Base-by-base conservation (phyloP, 2,329 filamentous ascomycete genomes). In the Ophiosphaerella herpotricha region DNA sequence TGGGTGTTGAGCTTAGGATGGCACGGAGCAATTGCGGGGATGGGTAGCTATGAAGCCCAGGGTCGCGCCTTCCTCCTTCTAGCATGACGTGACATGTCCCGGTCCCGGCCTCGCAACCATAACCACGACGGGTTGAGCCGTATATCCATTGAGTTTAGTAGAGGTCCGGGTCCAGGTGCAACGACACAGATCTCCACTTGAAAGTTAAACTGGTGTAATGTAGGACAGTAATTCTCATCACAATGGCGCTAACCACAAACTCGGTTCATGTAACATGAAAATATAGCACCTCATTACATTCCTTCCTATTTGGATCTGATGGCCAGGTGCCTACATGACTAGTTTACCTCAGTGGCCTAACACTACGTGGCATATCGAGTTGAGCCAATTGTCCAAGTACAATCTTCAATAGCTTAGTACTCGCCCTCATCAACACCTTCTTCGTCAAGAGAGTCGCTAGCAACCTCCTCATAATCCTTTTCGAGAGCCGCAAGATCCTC, bases 401-500 rank as follows among this genome's bases (percentile, higher is more conserved):
- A 37, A 35, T 36, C 39, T 48, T 46, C 46, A 36, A 53, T 39
- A 52, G 53, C 60, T 64, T 74, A 76, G 60, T 76, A 76, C 57
- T 77, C 74, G 52, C 66, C 80, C 62, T 87, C 85, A 46, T 70
- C 67, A 32, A 64, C 71, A 43, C 77, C 81, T 68, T 86, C 86
- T 39, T 85, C 84, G 13, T 83, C 79, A 62, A 86, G 79, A 33
- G 65, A 71, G 75, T 92, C 89, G 71, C 80, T 83, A 54, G 88
- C 89, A 63, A 92, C 89, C 81, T 43, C 43, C 21, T 92, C 89
- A 72, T 93, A 93, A 67, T 93, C 89, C 80, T 88, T 90, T 81
- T 93, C 90, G 31, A 94, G 80, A 40, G 90, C 90, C 56, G 90
- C 90, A 54, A 94, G 80, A 73, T 94, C 90, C 79, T 94, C 90